Base-by-base conservation (phyloP, 345 rosid species). In the Linum trigynum region DNA sequence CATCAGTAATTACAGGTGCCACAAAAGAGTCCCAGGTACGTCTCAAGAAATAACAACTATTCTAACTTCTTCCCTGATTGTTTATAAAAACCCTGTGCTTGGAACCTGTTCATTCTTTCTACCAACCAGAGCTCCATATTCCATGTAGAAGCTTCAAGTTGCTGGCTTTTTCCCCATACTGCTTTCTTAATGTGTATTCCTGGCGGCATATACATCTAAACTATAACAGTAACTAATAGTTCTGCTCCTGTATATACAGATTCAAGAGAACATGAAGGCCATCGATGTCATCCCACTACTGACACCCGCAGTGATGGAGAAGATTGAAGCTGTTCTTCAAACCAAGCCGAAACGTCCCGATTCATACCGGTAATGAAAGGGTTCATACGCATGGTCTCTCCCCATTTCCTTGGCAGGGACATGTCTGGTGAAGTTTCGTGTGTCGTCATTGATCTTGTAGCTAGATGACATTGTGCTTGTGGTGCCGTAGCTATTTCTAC, bases 251-350 rank as follows among this genome's bases (percentile, higher is more conserved):
- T 1, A 23, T 2, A 10, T 78, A 71, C 84, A 90, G 99, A 80
- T 94, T 78, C 95, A 86, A 80, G 97, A 90, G 75, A 94, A 94
- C 85, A 90, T 94, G 99, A 94, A 90, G 70, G 95, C 99, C 48
- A 74, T 94, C 63, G 96, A 88, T 50, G 96, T 86, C 41, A 85
- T 94, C 67, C 89, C 95, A 32, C 68, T 86, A 64, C 67, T 94
- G 72, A 94, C 99, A 61, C 95, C 97, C 63, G 66, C 83, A 15
- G 85, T 94, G 70, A 72, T 94, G 84, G 97, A 94, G 75, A 94
- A 84, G 86, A 94, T 94, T 0, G 97, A 90, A 74, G 82, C 86
- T 51, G 79, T 84, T 58, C 79, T 94, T 70, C 96, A 85, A 68
- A 88, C 76, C 85, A 90, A 88, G 78, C 96, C 97, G 1, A 94